These are phyloP conservation scores for Phalaenopsis equestris DNA, from an alignment of 106 monocot genomes.

Conservation along the genomic window DNA sequence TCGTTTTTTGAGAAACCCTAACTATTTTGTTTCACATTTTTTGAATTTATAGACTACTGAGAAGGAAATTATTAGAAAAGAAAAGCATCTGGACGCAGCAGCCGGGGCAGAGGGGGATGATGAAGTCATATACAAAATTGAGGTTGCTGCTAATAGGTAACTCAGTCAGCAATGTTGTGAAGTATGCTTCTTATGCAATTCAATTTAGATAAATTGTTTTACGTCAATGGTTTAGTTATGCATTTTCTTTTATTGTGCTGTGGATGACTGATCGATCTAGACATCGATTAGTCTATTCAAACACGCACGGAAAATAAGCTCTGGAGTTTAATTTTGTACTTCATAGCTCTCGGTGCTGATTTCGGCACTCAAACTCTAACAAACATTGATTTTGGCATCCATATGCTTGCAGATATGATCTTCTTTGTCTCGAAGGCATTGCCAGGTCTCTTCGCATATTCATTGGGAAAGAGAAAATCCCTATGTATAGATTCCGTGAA, in stretches of 20 bases:
- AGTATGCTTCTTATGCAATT: background rate
- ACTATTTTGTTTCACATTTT: background rate
- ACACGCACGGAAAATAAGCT: background rate
- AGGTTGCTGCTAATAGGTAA: slow-evolving; percentile 87
- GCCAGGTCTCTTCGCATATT: slow-evolving; percentile 84
- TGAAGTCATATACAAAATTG: slow-evolving; percentile 91
- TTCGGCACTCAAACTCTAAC: background rate
- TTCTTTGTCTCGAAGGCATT: slow-evolving; percentile 91
- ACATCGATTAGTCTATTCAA: background rate
- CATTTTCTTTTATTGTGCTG: background rate
- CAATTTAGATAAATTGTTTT: background rate
- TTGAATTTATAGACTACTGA: slow-evolving; percentile 58
- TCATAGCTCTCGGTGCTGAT: background rate
- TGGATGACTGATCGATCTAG: background rate
- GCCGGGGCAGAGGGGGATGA: slow-evolving; percentile 44
- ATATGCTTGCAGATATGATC: slow-evolving; percentile 57
- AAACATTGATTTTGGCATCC: background rate
- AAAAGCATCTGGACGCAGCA: slow-evolving; percentile 67
- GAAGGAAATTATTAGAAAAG: slow-evolving; percentile 83
- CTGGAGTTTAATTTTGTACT: background rate
- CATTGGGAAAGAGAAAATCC: slow-evolving; percentile 48
- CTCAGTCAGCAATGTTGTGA: background rate
- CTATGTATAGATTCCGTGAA: slow-evolving; percentile 40
- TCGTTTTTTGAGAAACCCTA: background rate
- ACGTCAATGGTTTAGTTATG: background rate